Evolutionary conservation across 2,329 filamentous ascomycete genomes (phyloP), one percentile per base, ranked within the genome.

Genomic region (Cytospora chrysosperma): DNA sequence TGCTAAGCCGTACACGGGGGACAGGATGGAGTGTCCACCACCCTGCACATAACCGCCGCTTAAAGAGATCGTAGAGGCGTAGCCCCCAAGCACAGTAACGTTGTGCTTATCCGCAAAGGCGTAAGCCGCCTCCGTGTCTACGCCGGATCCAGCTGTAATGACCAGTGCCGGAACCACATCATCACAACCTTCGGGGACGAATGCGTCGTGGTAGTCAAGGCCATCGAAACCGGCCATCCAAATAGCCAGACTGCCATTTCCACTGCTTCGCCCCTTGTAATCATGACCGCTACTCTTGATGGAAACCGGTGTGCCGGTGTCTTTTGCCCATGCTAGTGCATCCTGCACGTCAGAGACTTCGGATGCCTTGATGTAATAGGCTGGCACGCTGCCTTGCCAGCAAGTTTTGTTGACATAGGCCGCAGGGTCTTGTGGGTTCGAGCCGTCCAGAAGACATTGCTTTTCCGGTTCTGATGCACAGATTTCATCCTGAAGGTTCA

Each of bases 1-100:
- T 12, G 53, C 60, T 1, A 57, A 47, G 7, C 60, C 60, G 9
- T 47, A 57, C 4, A 43, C 54, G 2, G 54, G 54, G 7, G 60
- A 57, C 3, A 62, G 24, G 17, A 62, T 53, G 1, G 27, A 40
- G 26, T 62, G 54, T 6, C 60, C 60, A 8, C 43, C 60, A 9
- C 54, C 54, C 6, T 57, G 54, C 1, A 52, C 17, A 47, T 47
- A 62, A 4, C 60, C 60, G 6, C 54, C 60, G 10, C 30, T 52
- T 15, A 62, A 40, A 5, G 59, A 24, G 21, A 62, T 27, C 6
- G 60, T 52, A 4, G 54, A 30, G 1, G 69, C 67, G 40, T 69
- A 70, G 3, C 71, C 70, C 6, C 65, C 69, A 13, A 75, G 26
- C 28, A 73, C 66, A 6, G 69, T 73, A 51, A 67, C 69, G 21